Percentiles rank a stretch among this genome's conserved stretches.
These are phyloP conservation scores for Fusarium sp. DNA, from an alignment of 2,329 filamentous ascomycete genomes.

Conservation along the genomic window DNA sequence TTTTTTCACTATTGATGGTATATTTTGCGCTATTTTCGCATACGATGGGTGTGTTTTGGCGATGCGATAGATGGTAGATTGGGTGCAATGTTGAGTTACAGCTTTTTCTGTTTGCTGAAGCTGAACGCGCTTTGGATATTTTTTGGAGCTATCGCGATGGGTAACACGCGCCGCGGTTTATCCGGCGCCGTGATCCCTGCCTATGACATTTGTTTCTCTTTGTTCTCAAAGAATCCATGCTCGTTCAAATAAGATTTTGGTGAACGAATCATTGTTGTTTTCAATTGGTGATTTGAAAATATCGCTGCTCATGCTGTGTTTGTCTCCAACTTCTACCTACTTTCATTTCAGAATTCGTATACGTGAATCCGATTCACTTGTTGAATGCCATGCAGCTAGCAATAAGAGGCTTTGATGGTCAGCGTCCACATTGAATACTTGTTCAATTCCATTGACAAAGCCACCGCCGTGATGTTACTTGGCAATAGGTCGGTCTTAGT, in stretches of 20 bases:
- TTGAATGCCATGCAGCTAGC: not conserved
- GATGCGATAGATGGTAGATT: slow-evolving; percentile 27
- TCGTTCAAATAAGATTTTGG: not conserved
- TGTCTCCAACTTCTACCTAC: not conserved
- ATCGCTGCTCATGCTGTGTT: not conserved
- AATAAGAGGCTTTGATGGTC: not conserved
- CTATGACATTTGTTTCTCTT: slow-evolving; percentile 4
- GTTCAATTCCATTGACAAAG: not conserved
- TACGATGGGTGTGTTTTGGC: slow-evolving; percentile 16
- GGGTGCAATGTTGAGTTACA: slow-evolving; percentile 28
- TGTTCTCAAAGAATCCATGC: not conserved
- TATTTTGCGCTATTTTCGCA: slow-evolving; percentile 19
- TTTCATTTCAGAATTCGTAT: not conserved
- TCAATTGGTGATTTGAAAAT: not conserved
- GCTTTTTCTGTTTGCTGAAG: slow-evolving; percentile 30
- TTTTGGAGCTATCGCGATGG: slow-evolving; percentile 48
- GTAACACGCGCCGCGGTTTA: slow-evolving; percentile 41
- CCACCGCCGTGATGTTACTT: not conserved
- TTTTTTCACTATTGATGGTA: slow-evolving; percentile 15
- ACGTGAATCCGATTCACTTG: not conserved
- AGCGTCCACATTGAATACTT: not conserved
- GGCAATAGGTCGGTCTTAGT: not conserved
- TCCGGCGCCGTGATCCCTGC: slow-evolving; percentile 23
- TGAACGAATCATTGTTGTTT: slow-evolving; percentile 3
- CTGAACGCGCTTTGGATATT: slow-evolving; percentile 45